Percentiles rank a stretch among this genome's conserved stretches.
These are phyloP conservation scores for Malbranchea cinnamomea DNA, from an alignment of 2,329 filamentous ascomycete species.

Conservation along the genomic window DNA sequence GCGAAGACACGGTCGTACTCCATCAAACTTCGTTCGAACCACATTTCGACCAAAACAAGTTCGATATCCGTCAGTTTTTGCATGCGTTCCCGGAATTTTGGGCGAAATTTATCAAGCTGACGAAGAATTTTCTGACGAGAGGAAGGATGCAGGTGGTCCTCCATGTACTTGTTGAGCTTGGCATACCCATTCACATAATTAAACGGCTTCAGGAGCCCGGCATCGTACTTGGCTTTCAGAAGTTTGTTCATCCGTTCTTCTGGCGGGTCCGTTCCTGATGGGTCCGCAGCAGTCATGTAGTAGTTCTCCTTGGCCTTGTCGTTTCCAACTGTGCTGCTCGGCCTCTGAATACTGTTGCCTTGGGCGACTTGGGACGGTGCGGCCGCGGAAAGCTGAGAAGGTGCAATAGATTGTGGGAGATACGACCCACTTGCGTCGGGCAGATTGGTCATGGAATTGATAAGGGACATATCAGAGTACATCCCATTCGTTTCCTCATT, in stretches of 20 bases:
- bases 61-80: constrained; percentile 87
- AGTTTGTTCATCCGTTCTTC: constrained; percentile 93
- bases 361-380: constrained; percentile 18
- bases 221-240: constrained; percentile 89
- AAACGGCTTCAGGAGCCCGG: constrained; percentile 86
- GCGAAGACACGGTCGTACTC: constrained; percentile 98
- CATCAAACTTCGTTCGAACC: constrained; percentile 93
- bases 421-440: constrained; percentile 15
- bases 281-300: constrained; percentile 92
- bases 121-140: constrained; percentile 84
- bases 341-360: constrained; percentile 44
- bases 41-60: constrained; percentile 92
- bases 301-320: constrained; percentile 67
- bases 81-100: constrained; percentile 91
- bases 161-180: constrained; percentile 78
- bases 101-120: constrained; percentile 82
- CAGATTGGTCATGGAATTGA: constrained; percentile 25
- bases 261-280: constrained; percentile 69
- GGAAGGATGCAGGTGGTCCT: constrained; percentile 64
- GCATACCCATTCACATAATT: constrained; percentile 97
- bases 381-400: constrained; percentile 17
- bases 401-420: constrained; percentile 21
- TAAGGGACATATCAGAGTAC: constrained; percentile 43
- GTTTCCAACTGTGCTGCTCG: constrained; percentile 45
- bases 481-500: constrained; percentile 49